Evolutionary conservation across 140 eudicot genomes (phyloP).

Genomic region (Senecio squalidus): DNA sequence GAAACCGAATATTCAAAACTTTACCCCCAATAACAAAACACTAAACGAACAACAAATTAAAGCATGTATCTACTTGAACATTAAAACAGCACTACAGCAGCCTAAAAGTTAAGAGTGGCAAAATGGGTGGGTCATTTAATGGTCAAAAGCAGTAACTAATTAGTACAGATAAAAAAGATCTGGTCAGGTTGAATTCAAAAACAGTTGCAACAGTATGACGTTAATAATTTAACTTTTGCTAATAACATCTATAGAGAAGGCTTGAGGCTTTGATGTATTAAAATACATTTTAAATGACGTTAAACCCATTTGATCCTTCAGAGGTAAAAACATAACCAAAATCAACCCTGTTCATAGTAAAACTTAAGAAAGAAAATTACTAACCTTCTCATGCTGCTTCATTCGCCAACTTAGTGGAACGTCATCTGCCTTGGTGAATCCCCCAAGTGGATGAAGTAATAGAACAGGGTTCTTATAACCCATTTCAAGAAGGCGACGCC

Average conservation of each 20-base stretch:
- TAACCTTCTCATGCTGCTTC: slow-evolving; percentile 92
- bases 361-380: neutral
- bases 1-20: neutral
- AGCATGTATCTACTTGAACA: neutral
- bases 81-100: neutral
- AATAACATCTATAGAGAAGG: no score
- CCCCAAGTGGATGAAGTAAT: slow-evolving; percentile 98
- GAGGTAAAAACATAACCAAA: neutral
- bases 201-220: no score
- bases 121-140: neutral
- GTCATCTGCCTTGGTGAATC: slow-evolving; percentile 90
- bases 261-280: no score
- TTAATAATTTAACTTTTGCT: neutral
- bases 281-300: neutral
- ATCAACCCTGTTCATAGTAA: neutral
- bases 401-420: slow-evolving; percentile 90
- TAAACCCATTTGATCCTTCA: neutral
- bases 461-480: slow-evolving; percentile 88
- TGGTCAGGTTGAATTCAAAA: no score
- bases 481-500: slow-evolving; percentile 84
- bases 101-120: neutral
- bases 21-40: neutral
- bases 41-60: neutral
- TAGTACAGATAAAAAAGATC: no score
- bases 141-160: no score